A percentile compares a stretch with the other conserved stretches of the same genome.
These are phyloP conservation scores for Centella asiatica DNA, from an alignment of 129 eudicot species.

Conservation along the genomic window DNA sequence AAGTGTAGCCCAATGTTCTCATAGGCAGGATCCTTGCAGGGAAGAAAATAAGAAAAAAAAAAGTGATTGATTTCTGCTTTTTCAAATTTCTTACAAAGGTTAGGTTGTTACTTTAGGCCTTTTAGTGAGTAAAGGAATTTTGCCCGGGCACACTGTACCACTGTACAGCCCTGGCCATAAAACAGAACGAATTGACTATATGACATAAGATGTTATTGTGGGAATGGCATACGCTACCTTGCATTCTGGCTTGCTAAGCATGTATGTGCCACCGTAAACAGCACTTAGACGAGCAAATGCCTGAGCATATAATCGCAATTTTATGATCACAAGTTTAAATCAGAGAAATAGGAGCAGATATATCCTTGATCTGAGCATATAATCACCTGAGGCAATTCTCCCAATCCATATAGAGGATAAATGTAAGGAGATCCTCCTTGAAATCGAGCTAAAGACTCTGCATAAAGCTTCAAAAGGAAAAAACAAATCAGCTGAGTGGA, in stretches of 20 bases:
- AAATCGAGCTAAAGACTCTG: conserved; percentile 90
- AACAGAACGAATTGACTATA: too few species aligned
- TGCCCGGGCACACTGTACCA: too few species aligned
- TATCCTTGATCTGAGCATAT: not conserved
- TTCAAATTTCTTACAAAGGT: not conserved
- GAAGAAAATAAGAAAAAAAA: not conserved
- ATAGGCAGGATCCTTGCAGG: too few species aligned
- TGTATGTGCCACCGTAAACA: conserved; percentile 67
- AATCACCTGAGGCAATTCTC: conserved; percentile 94
- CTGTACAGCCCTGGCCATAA: too few species aligned
- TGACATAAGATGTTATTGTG: not conserved
- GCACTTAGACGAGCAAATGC: conserved; percentile 74
- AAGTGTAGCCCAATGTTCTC: too few species aligned
- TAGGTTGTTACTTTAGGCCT: not conserved
- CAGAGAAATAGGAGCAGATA: not conserved
- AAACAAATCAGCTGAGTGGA: conserved; percentile 9
- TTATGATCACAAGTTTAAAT: not conserved
- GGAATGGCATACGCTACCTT: conserved; percentile 23
- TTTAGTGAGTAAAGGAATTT: not conserved
- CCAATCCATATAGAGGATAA: conserved; percentile 90
- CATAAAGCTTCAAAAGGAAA: conserved; percentile 51
- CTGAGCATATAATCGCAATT: conserved; percentile 23
- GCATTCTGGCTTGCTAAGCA: conserved; percentile 74
- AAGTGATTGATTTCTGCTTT: not conserved
- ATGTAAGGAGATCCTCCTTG: conserved; percentile 96